These are phyloP conservation scores for Filobasidium uniguttulatum DNA, from an alignment of 1,284 basidiomycete species.

Conservation along the genomic window DNA sequence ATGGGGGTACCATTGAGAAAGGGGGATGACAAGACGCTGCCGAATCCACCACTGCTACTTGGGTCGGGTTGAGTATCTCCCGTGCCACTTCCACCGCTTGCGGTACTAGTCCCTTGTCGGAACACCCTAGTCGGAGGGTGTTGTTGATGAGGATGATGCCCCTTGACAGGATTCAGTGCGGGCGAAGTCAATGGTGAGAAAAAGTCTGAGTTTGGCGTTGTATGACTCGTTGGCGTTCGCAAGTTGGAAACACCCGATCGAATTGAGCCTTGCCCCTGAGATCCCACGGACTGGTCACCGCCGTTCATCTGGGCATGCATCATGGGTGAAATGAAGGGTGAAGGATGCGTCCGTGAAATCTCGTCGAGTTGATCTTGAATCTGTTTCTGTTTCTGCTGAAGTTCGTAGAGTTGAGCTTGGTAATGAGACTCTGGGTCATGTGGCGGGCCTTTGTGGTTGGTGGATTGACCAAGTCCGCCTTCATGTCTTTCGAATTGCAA, in stretches of 20 bases:
- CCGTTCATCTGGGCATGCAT: constrained; percentile 2
- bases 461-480: background rate
- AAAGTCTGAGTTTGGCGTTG: constrained; percentile 33
- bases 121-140: constrained; percentile 13
- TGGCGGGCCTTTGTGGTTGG: constrained; percentile 4
- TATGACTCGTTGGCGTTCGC: constrained; percentile 14
- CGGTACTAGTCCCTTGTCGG: constrained; percentile 28
- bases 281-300: background rate
- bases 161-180: constrained; percentile 39
- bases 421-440: constrained; percentile 9
- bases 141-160: background rate
- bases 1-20: background rate
- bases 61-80: too few species aligned
- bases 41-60: too few species aligned
- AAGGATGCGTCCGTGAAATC: constrained; percentile 25
- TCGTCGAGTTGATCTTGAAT: constrained; percentile 23
- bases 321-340: constrained; percentile 15
- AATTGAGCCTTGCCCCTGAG: background rate
- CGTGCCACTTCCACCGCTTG: too few species aligned
- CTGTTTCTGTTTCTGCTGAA: constrained; percentile 32
- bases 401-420: constrained; percentile 25
- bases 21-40: constrained; percentile 18
- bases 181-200: constrained; percentile 48
- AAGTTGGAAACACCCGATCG: background rate
- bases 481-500: background rate